Evolutionary conservation across 2,329 filamentous ascomycete species (phyloP).

Genomic region (Davidsoniella virescens): DNA sequence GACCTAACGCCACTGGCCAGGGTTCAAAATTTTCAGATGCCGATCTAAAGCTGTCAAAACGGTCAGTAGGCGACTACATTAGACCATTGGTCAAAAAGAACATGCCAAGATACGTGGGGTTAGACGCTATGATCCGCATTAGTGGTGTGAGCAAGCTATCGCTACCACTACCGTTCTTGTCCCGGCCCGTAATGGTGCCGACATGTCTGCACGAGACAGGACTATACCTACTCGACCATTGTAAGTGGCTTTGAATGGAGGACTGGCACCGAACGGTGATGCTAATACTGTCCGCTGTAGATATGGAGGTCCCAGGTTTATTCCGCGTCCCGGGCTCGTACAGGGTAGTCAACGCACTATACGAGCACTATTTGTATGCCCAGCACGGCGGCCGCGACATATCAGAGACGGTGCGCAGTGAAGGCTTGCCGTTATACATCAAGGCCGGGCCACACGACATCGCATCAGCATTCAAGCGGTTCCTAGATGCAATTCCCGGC

Average conservation of each 20-base stretch:
- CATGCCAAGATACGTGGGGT: conserved; percentile 21
- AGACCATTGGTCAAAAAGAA: conserved; percentile 12
- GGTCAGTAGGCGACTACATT: conserved; percentile 11
- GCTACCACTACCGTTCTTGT: conserved; percentile 41
- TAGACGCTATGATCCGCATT: conserved; percentile 44
- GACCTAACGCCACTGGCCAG: background rate
- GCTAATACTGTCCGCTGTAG: conserved; percentile 11
- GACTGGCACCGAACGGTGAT: background rate
- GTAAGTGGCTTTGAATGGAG: conserved; percentile 20
- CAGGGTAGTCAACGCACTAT: conserved; percentile 38
- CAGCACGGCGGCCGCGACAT: conserved; percentile 13
- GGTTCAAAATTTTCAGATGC: conserved; percentile 1
- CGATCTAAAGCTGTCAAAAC: conserved; percentile 8
- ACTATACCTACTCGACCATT: conserved; percentile 46
- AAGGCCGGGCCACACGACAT: conserved; percentile 46
- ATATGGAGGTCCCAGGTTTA: conserved; percentile 36
- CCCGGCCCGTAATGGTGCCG: conserved; percentile 40
- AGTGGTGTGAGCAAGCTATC: conserved; percentile 47
- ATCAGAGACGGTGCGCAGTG: conserved; percentile 39
- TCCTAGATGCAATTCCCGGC: conserved; percentile 46
- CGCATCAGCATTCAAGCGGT: conserved; percentile 48
- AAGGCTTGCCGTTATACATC: conserved; percentile 44
- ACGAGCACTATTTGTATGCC: conserved; percentile 41
- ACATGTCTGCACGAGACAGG: conserved; percentile 51
- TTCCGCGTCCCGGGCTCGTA: conserved; percentile 48